A percentile compares a stretch with the other conserved stretches of the same genome.
These are phyloP conservation scores for Paramecium pentaurelia DNA, from an alignment of 73 alveolate species.

Conservation along the genomic window DNA sequence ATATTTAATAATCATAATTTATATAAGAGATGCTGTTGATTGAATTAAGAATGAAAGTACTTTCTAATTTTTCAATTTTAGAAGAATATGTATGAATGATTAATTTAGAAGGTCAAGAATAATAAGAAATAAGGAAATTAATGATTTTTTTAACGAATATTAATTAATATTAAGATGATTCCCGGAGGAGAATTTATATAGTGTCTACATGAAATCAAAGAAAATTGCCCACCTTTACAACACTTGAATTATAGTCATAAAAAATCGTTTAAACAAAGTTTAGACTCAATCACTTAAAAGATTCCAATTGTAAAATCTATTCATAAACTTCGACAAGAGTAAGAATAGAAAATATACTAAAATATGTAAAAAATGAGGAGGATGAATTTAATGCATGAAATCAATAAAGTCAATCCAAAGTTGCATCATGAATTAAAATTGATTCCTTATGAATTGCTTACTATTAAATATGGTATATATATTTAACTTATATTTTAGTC, in stretches of 20 bases:
- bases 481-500: neutral
- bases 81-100: neutral
- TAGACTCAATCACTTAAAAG: neutral
- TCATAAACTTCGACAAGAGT: neutral
- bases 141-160: neutral
- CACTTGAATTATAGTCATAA: neutral
- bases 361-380: neutral
- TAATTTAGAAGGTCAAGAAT: neutral
- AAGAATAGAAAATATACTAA: neutral
- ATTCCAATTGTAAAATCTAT: neutral
- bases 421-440: neutral
- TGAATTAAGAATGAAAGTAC: neutral
- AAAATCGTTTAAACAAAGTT: neutral
- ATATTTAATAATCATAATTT: too few species aligned
- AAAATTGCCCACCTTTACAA: neutral
- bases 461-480: neutral
- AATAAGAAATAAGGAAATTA: conserved; percentile 5
- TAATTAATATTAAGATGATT: neutral
- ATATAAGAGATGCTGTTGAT: neutral
- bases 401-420: neutral
- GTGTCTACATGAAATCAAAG: neutral
- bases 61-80: too few species aligned
- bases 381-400: neutral
- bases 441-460: neutral
- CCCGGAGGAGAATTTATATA: neutral